Conservation (phyloP, 495 filamentous ascomycete genomes). For the Polyplosphaeria fusca region DNA sequence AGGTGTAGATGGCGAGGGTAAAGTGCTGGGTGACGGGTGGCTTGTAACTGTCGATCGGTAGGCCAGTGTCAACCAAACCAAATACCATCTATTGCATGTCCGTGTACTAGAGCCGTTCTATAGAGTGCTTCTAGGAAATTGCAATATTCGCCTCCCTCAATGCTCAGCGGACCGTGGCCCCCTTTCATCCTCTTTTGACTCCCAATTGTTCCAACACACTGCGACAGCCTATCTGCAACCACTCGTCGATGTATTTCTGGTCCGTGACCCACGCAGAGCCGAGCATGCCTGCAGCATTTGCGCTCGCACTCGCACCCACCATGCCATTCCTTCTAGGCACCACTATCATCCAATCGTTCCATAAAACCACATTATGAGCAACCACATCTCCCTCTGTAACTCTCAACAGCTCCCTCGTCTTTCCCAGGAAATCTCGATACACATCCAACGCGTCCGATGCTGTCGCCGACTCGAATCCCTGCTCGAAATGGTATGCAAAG, state of each 20-base stretch:
- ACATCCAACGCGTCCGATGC: not conserved
- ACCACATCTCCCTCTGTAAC: not conserved
- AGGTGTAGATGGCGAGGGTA: constrained; percentile 32
- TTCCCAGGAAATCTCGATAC: constrained; percentile 5
- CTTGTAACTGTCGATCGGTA: constrained; percentile 39
- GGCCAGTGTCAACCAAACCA: too few species aligned
- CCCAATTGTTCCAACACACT: not conserved
- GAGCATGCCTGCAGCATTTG: constrained; percentile 22
- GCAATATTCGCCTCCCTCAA: too few species aligned
- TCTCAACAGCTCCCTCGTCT: constrained; percentile 14
- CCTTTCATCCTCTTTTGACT: too few species aligned
- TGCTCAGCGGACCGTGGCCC: too few species aligned
- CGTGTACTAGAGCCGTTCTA: too few species aligned
- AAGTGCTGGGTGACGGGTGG: constrained; percentile 38
- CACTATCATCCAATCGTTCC: constrained; percentile 19
- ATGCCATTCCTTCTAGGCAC: constrained; percentile 15
- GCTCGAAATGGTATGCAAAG: constrained; percentile 5
- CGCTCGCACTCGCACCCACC: constrained; percentile 4
- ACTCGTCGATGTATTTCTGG: constrained; percentile 5
- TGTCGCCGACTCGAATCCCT: not conserved
- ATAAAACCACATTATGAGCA: constrained; percentile 22
- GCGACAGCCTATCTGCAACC: constrained; percentile 2
- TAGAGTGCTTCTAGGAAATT: too few species aligned
- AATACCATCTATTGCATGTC: too few species aligned
- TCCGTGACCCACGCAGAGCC: constrained; percentile 18